phyloP scores from a whole-genome alignment of 352 stramenopile genomes.

The Saprolegnia diclina region DNA sequence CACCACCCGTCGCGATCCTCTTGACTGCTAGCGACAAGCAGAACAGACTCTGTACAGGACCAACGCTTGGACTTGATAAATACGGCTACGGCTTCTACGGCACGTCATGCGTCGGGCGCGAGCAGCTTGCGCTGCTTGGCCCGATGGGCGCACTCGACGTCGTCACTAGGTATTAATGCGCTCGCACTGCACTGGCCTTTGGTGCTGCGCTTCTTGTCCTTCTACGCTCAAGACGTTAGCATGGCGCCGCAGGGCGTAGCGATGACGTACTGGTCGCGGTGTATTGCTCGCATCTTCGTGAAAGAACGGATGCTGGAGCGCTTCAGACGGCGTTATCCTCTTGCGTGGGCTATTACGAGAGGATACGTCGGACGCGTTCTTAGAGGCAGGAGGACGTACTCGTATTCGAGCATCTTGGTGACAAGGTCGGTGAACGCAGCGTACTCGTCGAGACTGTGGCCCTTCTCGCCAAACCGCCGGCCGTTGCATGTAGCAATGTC shows the following conservation, averaged over 20 bases:
- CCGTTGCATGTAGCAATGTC: conserved; percentile 40
- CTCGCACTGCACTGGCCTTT: conserved; percentile 31
- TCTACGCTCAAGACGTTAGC: not conserved
- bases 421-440: conserved; percentile 91
- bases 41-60: not conserved
- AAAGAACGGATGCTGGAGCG: conserved; percentile 93
- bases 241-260: not conserved
- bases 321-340: conserved; percentile 89
- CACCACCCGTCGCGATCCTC: not conserved
- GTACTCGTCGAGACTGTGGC: conserved; percentile 86
- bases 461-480: conserved; percentile 41
- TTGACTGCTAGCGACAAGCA: too few relatives aligned
- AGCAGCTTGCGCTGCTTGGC: conserved; percentile 26
- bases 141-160: conserved; percentile 16
- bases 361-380: not conserved
- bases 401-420: conserved; percentile 92
- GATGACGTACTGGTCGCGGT: conserved; percentile 1
- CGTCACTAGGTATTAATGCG: not conserved
- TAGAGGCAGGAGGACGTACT: conserved; percentile 48
- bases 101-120: conserved; percentile 7
- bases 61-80: not conserved
- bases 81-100: not conserved
- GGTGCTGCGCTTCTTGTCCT: conserved; percentile 32
- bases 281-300: conserved; percentile 20
- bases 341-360: conserved; percentile 71